Conservation (phyloP, 2,329 filamentous ascomycete genomes). For the Thielaviopsis punctulata region DNA sequence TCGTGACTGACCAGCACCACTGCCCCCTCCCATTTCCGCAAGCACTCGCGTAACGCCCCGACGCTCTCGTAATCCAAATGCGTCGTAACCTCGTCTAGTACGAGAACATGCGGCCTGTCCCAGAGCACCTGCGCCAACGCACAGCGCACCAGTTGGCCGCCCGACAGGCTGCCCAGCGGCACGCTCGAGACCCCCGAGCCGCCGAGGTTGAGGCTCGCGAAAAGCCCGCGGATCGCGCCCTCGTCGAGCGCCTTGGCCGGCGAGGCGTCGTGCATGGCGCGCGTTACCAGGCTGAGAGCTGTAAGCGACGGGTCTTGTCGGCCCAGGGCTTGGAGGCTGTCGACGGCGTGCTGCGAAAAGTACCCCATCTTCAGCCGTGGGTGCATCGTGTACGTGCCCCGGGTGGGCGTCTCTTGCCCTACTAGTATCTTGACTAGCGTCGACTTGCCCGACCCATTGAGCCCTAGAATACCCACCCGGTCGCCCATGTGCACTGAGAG, state of each 20-base stretch:
- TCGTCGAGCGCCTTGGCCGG: conserved; percentile 37
- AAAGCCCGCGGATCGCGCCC: conserved; percentile 46
- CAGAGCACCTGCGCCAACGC: conserved; percentile 54
- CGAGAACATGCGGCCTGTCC: conserved; percentile 50
- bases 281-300: conserved; percentile 44
- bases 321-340: conserved; percentile 43
- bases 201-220: conserved; percentile 52
- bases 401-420: conserved; percentile 37
- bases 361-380: conserved; percentile 54
- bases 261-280: conserved; percentile 23
- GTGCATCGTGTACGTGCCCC: conserved; percentile 47
- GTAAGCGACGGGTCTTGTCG: conserved; percentile 35
- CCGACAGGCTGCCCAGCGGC: conserved; percentile 55
- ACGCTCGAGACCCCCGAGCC: conserved; percentile 58
- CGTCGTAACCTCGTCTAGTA: conserved; percentile 70
- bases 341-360: conserved; percentile 66
- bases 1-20: conserved; percentile 68
- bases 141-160: conserved; percentile 54
- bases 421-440: conserved; percentile 58
- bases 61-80: conserved; percentile 76
- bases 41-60: conserved; percentile 46
- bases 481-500: conserved; percentile 58
- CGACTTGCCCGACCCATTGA: conserved; percentile 72
- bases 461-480: conserved; percentile 55
- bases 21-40: conserved; percentile 54